These are phyloP conservation scores for Lycium barbarum DNA, from an alignment of 257 asterid genomes.

Conservation along the genomic window DNA sequence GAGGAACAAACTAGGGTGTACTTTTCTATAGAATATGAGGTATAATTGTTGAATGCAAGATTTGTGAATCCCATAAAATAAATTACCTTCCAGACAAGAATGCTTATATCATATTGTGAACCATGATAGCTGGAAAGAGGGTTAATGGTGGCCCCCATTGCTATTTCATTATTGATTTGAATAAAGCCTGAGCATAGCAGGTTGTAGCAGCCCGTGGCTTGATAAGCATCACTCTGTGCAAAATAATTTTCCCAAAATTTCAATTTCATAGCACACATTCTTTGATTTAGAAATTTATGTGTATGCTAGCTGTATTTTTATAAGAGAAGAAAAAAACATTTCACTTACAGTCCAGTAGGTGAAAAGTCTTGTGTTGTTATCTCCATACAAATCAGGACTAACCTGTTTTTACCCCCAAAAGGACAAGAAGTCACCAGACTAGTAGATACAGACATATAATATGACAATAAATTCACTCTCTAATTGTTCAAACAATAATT, in stretches of 20 bases:
- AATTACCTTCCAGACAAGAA: conserved; percentile 91
- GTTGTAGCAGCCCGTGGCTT: conserved; percentile 91
- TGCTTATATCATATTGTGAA: conserved; percentile 82
- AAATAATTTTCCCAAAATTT: conserved; percentile 34
- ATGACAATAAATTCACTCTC: background rate
- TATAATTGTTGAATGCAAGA: conserved; percentile 2
- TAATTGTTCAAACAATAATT: background rate
- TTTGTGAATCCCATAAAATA: background rate
- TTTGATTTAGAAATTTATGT: conserved; percentile 19
- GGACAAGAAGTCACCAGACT: background rate
- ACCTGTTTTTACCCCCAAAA: conserved; percentile 57
- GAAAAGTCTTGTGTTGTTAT: conserved; percentile 81
- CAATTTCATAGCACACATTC: conserved; percentile 25
- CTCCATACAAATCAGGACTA: conserved; percentile 87
- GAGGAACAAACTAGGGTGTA: background rate
- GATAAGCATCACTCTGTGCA: conserved; percentile 80
- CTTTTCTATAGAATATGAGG: background rate
- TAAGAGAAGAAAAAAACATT: background rate
- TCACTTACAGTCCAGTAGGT: conserved; percentile 95
- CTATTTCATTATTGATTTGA: conserved; percentile 73
- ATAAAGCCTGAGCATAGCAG: conserved; percentile 83
- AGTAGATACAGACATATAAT: conserved; percentile 10
- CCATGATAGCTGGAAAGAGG: conserved; percentile 62
- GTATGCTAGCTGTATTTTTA: conserved; percentile 44
- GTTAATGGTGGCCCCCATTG: conserved; percentile 85